These are phyloP conservation scores for Solanum hybrid DNA, from an alignment of 305 asterid genomes.

Conservation along the genomic window DNA sequence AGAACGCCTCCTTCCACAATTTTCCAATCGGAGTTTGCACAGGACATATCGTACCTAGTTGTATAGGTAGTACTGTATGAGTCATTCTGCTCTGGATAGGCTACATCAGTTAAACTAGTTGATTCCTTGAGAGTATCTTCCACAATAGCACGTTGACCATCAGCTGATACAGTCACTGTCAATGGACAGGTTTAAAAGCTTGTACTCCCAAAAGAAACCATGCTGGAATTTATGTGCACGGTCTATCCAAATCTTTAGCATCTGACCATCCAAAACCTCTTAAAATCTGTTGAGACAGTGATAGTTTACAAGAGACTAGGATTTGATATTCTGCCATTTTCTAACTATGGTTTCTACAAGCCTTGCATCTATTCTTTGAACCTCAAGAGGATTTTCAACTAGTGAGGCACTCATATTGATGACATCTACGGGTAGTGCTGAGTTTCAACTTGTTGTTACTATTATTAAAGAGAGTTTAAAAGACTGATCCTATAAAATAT, in stretches of 20 bases:
- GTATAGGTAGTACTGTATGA: constrained; percentile 54
- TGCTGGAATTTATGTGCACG: constrained; percentile 62
- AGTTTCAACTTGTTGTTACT: too few species aligned
- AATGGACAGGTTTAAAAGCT: constrained; percentile 52
- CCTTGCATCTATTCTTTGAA: constrained; percentile 81
- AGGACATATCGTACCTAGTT: constrained; percentile 60
- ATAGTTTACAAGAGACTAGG: constrained; percentile 84
- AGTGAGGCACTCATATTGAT: constrained; percentile 6
- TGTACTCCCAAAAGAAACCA: constrained; percentile 87
- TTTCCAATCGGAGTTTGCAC: constrained; percentile 67
- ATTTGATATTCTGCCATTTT: constrained; percentile 81
- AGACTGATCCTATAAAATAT: too few species aligned
- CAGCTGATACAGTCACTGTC: constrained; percentile 77
- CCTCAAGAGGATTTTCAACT: constrained; percentile 42
- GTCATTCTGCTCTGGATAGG: constrained; percentile 65
- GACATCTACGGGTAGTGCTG: too few species aligned
- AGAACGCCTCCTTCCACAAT: constrained; percentile 85
- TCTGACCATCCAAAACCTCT: constrained; percentile 92
- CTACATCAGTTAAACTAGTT: constrained; percentile 59
- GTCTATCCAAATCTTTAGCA: constrained; percentile 86
- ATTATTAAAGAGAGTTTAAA: too few species aligned
- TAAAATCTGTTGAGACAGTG: constrained; percentile 56
- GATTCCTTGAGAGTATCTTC: constrained; percentile 91
- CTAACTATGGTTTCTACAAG: constrained; percentile 72
- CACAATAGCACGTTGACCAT: constrained; percentile 80